phyloP scores from a whole-genome alignment of 208 protist species.

The Leishmania gerbilli region DNA sequence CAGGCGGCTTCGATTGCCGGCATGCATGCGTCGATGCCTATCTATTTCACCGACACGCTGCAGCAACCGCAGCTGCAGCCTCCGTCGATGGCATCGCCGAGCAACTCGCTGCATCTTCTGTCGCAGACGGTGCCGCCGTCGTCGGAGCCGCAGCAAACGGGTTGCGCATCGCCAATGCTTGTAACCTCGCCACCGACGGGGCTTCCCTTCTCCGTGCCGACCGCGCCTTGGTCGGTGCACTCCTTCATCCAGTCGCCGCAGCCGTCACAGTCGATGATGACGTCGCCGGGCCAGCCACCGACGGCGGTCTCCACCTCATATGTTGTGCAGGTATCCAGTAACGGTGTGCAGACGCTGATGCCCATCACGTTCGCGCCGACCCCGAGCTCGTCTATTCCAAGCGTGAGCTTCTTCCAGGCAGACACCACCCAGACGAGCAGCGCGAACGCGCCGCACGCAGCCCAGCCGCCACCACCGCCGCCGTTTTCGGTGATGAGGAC shows the following conservation, averaged over 20 bases:
- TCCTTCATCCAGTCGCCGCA: constrained; percentile 5
- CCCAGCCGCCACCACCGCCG: not conserved
- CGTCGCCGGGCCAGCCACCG: not conserved
- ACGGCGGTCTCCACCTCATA: not conserved
- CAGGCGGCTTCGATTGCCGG: not conserved
- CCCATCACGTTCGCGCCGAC: constrained; percentile 3
- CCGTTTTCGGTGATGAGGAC: not conserved
- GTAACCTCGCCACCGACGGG: not conserved
- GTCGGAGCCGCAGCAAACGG: not conserved
- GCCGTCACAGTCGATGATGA: not conserved
- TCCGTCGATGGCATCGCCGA: not conserved
- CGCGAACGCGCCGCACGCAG: not conserved
- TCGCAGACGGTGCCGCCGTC: not conserved
- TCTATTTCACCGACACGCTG: constrained; percentile 9
- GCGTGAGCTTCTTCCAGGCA: not conserved
- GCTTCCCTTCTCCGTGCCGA: not conserved
- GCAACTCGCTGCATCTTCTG: constrained; percentile 3
- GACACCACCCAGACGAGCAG: not conserved
- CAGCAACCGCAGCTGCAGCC: constrained; percentile 1
- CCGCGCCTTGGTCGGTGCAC: not conserved
- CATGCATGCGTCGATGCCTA: not conserved
- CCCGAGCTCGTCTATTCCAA: not conserved
- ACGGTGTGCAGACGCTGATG: constrained; percentile 6
- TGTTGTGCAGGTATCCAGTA: constrained; percentile 2
- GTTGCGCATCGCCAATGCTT: not conserved